Conservation (phyloP, 768 basidiomycete genomes). For the Leccinum arenicola region DNA sequence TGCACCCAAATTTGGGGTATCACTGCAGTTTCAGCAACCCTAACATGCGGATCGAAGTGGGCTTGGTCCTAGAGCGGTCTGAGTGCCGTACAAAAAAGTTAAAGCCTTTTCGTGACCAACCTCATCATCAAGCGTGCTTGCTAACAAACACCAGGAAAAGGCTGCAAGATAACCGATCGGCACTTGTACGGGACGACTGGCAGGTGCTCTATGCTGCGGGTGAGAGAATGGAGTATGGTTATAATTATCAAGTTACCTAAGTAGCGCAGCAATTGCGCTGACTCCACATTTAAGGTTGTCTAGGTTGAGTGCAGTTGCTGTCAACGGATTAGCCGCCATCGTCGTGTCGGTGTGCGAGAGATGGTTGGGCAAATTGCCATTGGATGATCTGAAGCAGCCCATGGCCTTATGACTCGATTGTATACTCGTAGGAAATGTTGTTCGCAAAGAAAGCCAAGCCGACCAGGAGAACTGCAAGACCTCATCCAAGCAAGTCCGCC, state of each 20-base stretch:
- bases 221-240: background rate
- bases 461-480: conserved; percentile 64
- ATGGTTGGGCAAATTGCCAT: conserved; percentile 9
- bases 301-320: conserved; percentile 52
- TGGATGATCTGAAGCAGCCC: conserved; percentile 3
- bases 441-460: conserved; percentile 55
- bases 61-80: conserved; percentile 40
- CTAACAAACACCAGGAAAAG: conserved; percentile 50
- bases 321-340: conserved; percentile 43
- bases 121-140: conserved; percentile 45
- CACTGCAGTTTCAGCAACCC: conserved; percentile 50
- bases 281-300: conserved; percentile 59
- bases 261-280: conserved; percentile 48
- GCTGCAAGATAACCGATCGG: conserved; percentile 63
- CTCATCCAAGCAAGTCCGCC: conserved; percentile 76
- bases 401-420: conserved; percentile 13
- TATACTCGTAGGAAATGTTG: conserved; percentile 51
- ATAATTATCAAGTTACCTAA: conserved; percentile 41
- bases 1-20: conserved; percentile 48
- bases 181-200: conserved; percentile 61
- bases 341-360: conserved; percentile 15
- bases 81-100: conserved; percentile 2
- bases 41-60: conserved; percentile 48
- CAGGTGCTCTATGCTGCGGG: conserved; percentile 41
- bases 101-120: conserved; percentile 13